phyloP scores from a whole-genome alignment of 1,284 basidiomycete species.

The Leccinum angustisporum region DNA sequence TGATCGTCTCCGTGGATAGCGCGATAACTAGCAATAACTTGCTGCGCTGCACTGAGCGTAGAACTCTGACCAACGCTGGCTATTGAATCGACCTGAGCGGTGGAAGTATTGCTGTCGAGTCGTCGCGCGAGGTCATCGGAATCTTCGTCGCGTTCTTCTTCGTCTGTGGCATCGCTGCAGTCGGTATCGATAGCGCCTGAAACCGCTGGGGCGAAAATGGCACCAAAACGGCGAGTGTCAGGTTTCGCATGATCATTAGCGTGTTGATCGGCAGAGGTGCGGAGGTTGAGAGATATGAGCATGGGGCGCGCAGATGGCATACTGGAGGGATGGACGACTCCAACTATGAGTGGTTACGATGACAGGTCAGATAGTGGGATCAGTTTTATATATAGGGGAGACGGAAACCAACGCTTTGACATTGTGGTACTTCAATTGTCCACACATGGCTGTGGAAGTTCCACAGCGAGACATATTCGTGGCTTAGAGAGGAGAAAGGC shows the following conservation, averaged over 20 bases:
- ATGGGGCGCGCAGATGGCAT: conserved; percentile 19
- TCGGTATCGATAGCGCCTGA: conserved; percentile 6
- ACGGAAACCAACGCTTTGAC: conserved; percentile 25
- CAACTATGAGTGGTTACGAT: conserved; percentile 10
- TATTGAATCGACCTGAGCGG: conserved; percentile 3
- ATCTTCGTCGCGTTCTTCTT: conserved; percentile 15
- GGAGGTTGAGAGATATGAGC: conserved; percentile 7
- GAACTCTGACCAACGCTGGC: conserved; percentile 7
- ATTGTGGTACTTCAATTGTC: conserved; percentile 19
- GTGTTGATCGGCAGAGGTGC: conserved; percentile 2
- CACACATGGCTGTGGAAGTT: conserved; percentile 23
- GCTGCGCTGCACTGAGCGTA: conserved; percentile 40
- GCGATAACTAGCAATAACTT: conserved; percentile 39
- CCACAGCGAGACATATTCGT: conserved; percentile 19
- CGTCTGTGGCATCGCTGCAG: conserved; percentile 8
- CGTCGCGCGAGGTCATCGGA: conserved; percentile 15
- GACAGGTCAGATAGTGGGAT: neutral
- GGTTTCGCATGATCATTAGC: neutral
- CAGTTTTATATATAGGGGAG: conserved; percentile 22
- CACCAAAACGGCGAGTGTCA: conserved; percentile 33
- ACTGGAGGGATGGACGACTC: neutral
- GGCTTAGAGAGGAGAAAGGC: conserved; percentile 12
- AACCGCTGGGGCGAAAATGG: conserved; percentile 18
- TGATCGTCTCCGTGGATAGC: conserved; percentile 18
- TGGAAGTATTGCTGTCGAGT: conserved; percentile 1